Conservation (phyloP, 1,284 basidiomycete genomes). For the Ustilago vetiveriae region DNA sequence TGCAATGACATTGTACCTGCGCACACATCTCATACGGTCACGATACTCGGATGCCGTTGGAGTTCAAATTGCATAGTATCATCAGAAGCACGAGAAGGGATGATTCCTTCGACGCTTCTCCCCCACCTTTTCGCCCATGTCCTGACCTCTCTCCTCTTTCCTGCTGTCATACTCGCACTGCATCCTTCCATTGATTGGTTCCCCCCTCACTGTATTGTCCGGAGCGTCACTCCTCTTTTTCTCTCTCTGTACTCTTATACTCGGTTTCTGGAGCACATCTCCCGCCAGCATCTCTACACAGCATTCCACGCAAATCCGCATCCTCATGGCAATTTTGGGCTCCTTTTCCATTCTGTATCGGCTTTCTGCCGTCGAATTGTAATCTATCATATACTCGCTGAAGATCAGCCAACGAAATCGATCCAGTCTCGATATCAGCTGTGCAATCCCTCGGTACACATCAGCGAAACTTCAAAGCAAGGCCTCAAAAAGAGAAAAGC, state of each 20-base stretch:
- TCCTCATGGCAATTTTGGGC: constrained; percentile 16
- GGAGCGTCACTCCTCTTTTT: background rate
- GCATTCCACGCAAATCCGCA: too few relatives aligned
- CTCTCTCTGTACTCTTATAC: constrained; percentile 50
- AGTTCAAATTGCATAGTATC: too few relatives aligned
- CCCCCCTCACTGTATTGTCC: background rate
- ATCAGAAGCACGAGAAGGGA: constrained; percentile 23
- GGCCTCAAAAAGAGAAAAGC: too few relatives aligned
- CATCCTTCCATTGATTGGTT: background rate
- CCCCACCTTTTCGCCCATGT: constrained; percentile 16
- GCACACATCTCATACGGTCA: constrained; percentile 7
- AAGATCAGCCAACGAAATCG: constrained; percentile 8
- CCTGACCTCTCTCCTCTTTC: background rate
- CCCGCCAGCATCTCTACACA: constrained; percentile 1
- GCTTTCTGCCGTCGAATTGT: constrained; percentile 4
- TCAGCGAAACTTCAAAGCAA: too few relatives aligned
- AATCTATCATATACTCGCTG: constrained; percentile 34
- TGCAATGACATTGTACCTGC: too few relatives aligned
- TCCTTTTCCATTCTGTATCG: constrained; percentile 11
- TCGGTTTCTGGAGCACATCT: constrained; percentile 33
- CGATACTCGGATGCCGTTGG: constrained; percentile 45
- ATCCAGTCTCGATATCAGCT: too few relatives aligned
- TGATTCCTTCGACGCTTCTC: background rate
- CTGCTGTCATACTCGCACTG: constrained; percentile 42
- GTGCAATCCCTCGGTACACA: too few relatives aligned